Conservation (phyloP, 2,329 filamentous ascomycete genomes). For the Diplodia scrobiculata region DNA sequence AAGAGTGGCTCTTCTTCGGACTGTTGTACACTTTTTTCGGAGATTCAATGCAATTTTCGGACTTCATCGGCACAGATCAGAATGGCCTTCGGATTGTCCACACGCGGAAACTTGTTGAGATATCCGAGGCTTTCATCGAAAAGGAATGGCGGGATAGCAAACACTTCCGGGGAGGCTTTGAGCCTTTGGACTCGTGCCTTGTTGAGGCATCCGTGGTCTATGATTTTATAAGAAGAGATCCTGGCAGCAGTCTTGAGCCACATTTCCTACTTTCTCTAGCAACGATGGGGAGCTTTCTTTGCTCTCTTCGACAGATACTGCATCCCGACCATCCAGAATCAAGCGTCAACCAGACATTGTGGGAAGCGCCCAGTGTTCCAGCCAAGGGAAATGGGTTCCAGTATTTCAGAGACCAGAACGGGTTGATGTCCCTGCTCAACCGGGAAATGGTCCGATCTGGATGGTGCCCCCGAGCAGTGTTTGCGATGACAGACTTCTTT, state of each 20-base stretch:
- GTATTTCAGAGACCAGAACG: neutral
- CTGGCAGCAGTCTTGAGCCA: neutral
- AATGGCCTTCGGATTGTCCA: neutral
- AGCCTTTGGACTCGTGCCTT: neutral
- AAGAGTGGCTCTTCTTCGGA: neutral
- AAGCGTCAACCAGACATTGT: neutral
- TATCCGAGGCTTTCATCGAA: neutral
- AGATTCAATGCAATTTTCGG: neutral
- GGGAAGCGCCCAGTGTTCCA: neutral
- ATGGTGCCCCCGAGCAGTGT: neutral
- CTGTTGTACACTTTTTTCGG: neutral
- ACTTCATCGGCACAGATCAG: neutral
- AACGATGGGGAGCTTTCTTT: neutral
- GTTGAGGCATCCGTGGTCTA: neutral
- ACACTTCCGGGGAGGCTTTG: neutral
- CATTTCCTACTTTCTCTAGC: neutral
- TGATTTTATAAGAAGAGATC: neutral
- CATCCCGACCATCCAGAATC: neutral
- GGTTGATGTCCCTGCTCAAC: neutral
- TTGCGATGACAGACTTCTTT: neutral
- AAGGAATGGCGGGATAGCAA: neutral
- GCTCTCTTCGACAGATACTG: neutral
- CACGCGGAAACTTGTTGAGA: neutral
- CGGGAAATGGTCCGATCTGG: neutral
- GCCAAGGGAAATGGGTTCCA: neutral